Evolutionary conservation across 2,329 filamentous ascomycete species (phyloP).

Genomic region (Fonsecaea multimorphosa): DNA sequence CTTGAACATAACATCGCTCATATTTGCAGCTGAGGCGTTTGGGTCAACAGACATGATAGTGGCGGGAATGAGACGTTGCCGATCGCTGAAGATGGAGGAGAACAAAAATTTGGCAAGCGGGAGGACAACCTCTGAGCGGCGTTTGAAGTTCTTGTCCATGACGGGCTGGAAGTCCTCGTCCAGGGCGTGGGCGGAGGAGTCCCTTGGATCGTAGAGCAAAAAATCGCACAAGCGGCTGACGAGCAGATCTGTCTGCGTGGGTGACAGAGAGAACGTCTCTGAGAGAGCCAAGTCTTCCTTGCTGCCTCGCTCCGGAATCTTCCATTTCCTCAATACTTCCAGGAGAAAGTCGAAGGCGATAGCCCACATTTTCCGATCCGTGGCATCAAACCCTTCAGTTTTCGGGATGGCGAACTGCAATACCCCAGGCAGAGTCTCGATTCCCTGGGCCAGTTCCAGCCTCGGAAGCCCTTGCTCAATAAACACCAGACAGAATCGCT

Average conservation of each 20-base stretch:
- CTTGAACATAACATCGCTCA: slow-evolving; percentile 90
- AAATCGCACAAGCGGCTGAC: slow-evolving; percentile 78
- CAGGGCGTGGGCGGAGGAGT: slow-evolving; percentile 37
- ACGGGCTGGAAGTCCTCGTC: slow-evolving; percentile 50
- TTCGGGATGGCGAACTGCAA: slow-evolving; percentile 64
- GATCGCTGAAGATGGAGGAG: slow-evolving; percentile 83
- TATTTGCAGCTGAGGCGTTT: slow-evolving; percentile 79
- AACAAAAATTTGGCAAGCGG: slow-evolving; percentile 72
- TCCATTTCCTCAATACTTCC: slow-evolving; percentile 71
- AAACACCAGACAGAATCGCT: slow-evolving; percentile 86
- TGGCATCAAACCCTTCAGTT: slow-evolving; percentile 26
- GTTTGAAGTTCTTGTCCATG: slow-evolving; percentile 34
- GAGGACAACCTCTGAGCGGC: slow-evolving; percentile 40
- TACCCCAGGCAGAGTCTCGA: slow-evolving; percentile 73
- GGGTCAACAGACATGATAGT: slow-evolving; percentile 82
- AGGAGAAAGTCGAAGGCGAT: slow-evolving; percentile 83
- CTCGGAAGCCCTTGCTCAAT: slow-evolving; percentile 81
- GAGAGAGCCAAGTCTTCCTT: slow-evolving; percentile 76
- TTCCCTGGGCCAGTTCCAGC: slow-evolving; percentile 66
- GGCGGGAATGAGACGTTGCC: slow-evolving; percentile 82
- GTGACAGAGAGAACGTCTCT: slow-evolving; percentile 67
- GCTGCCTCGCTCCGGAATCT: slow-evolving; percentile 74
- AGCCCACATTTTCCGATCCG: slow-evolving; percentile 62
- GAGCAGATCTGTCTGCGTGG: slow-evolving; percentile 75
- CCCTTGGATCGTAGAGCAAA: slow-evolving; percentile 67